phyloP scores from a whole-genome alignment of 1,139 yeast species.

The Yamadazyma epiphylla region DNA sequence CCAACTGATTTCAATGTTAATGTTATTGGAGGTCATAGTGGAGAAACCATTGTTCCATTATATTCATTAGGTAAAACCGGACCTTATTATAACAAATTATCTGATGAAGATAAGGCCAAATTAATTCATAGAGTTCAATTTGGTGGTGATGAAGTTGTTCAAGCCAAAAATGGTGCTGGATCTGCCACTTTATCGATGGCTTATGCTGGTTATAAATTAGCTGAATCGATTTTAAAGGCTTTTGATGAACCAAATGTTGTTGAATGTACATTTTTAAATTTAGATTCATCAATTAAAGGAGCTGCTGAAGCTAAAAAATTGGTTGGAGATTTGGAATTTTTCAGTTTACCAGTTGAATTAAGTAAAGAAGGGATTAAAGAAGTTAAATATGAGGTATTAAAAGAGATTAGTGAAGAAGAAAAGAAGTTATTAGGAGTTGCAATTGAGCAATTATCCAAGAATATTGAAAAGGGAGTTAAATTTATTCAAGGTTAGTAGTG shows the following conservation, averaged over 20 bases:
- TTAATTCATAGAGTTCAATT: constrained; percentile 93
- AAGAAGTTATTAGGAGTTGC: constrained; percentile 75
- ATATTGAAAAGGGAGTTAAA: constrained; percentile 59
- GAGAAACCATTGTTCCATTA: constrained; percentile 95
- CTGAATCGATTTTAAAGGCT: constrained; percentile 81
- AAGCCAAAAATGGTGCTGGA: constrained; percentile 98
- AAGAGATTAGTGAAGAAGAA: constrained; percentile 55
- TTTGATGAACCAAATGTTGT: constrained; percentile 68
- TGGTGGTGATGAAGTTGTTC: constrained; percentile 98
- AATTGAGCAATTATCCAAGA: constrained; percentile 76
- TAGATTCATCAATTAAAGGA: constrained; percentile 40
- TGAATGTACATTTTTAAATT: constrained; percentile 71
- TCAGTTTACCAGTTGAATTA: constrained; percentile 86
- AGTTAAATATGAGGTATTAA: constrained; percentile 47
- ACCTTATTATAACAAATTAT: constrained; percentile 42
- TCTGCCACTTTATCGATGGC: constrained; percentile 99
- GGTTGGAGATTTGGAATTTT: constrained; percentile 83
- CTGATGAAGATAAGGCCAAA: constrained; percentile 57
- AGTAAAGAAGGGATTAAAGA: constrained; percentile 88
- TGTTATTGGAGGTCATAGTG: constrained; percentile 98
- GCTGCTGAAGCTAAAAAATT: constrained; percentile 76
- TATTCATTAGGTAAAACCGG: constrained; percentile 56
- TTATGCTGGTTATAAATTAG: constrained; percentile 94
- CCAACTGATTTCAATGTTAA: constrained; percentile 71
- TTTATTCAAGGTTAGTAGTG: constrained; percentile 7